A percentile compares a stretch with the other conserved stretches of the same genome.
Evolutionary conservation across 257 asterid genomes (phyloP).

Genomic region (Cinchona pubescens): DNA sequence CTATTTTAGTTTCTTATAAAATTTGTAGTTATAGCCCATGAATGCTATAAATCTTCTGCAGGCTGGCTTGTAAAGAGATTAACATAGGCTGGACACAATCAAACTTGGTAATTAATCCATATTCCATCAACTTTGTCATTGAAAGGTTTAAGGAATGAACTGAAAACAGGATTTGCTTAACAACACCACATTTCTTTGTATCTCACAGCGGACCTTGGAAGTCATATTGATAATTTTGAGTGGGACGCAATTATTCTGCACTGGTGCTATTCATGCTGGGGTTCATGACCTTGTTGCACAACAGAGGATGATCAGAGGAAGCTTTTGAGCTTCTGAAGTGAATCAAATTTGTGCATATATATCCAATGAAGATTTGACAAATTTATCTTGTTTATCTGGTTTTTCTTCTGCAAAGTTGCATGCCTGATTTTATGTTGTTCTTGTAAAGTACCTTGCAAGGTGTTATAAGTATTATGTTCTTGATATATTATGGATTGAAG

Average conservation of each 20-base stretch:
- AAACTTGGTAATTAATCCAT: constrained; percentile 73
- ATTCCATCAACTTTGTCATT: neutral
- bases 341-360: neutral
- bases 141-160: neutral
- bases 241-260: constrained; percentile 70
- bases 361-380: neutral
- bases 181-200: neutral
- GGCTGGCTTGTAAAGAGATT: constrained; percentile 93
- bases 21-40: neutral
- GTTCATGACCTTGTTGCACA: constrained; percentile 23
- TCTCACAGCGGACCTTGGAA: constrained; percentile 74
- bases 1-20: neutral
- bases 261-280: constrained; percentile 63
- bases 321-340: neutral
- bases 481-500: neutral
- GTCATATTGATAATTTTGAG: constrained; percentile 57
- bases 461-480: neutral
- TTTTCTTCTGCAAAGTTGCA: neutral
- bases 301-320: constrained; percentile 19
- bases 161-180: neutral
- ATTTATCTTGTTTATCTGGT: neutral
- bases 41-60: constrained; percentile 26
- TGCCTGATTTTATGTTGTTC: neutral
- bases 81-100: constrained; percentile 66
- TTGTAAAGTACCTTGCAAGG: neutral